phyloP scores from a whole-genome alignment of 192 early-diverging fungal species.

The Chytriomyces sp. region DNA sequence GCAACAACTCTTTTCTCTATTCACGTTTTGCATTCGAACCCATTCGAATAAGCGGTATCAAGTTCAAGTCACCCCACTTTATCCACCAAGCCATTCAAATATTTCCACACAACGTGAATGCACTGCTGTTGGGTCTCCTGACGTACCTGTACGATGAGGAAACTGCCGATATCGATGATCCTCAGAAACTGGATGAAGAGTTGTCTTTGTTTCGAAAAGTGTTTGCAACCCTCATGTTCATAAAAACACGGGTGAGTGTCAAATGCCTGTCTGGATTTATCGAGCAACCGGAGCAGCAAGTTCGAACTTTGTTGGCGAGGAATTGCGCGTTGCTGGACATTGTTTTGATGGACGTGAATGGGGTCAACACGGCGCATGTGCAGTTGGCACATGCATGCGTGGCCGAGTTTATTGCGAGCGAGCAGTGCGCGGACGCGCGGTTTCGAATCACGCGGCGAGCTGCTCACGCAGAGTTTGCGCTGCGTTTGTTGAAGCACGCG shows the following conservation, averaged over 20 bases:
- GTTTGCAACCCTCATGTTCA: neutral
- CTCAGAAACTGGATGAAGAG: no score
- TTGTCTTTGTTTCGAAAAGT: slow-evolving; percentile 2
- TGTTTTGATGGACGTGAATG: no score
- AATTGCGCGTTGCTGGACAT: slow-evolving; percentile 2
- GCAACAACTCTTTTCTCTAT: slow-evolving; percentile 5
- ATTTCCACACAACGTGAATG: slow-evolving; percentile 9
- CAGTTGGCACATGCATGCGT: slow-evolving; percentile 16
- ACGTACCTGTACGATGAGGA: slow-evolving; percentile 4
- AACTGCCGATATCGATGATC: neutral
- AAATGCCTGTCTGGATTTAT: slow-evolving; percentile 12
- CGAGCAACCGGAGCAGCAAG: neutral
- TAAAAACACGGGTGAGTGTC: slow-evolving; percentile 17
- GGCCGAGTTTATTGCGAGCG: slow-evolving; percentile 4
- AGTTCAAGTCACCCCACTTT: neutral
- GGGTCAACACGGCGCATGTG: neutral
- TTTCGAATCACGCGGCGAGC: neutral
- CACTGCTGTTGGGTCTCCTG: slow-evolving; percentile 7
- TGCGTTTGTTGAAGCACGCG: slow-evolving; percentile 9
- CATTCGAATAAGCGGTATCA: neutral
- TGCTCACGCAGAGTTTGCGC: slow-evolving; percentile 7
- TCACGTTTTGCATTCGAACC: slow-evolving; percentile 27
- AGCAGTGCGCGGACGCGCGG: slow-evolving; percentile 2
- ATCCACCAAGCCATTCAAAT: slow-evolving; percentile 5
- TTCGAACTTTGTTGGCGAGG: slow-evolving; percentile 1